A percentile compares a stretch with the other conserved stretches of the same genome.
Conservation (phyloP, 176 grass and related monocot genomes). For the Eleusine coracana region DNA sequence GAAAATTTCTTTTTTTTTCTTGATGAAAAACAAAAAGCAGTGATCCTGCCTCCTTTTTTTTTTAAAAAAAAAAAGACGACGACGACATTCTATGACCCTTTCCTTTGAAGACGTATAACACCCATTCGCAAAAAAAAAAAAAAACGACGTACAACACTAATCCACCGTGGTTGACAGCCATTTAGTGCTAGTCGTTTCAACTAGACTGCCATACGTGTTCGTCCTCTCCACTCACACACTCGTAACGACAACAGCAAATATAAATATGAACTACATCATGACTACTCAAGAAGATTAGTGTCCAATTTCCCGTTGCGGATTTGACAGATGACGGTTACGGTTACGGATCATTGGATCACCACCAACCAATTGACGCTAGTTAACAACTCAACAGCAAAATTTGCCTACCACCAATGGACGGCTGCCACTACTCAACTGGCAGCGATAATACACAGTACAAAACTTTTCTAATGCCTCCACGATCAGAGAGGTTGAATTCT, state of each 20-base stretch:
- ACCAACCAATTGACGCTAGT: slow-evolving; percentile 27
- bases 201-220: background rate
- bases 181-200: background rate
- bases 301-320: background rate
- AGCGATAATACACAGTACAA: background rate
- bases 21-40: too few relatives aligned
- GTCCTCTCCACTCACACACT: background rate
- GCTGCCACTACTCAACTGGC: background rate
- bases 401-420: background rate
- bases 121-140: background rate
- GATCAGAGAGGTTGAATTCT: slow-evolving; percentile 22
- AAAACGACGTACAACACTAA: background rate
- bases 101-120: background rate
- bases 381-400: slow-evolving; percentile 24
- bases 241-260: background rate
- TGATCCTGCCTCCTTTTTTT: too few relatives aligned
- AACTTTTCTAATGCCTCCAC: background rate
- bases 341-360: background rate
- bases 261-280: background rate
- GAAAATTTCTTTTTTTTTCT: too few relatives aligned
- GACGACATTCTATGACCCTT: background rate
- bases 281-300: background rate
- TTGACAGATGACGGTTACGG: background rate
- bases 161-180: background rate
- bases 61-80: too few relatives aligned